A percentile compares a stretch with the other conserved stretches of the same genome.
phyloP scores from a whole-genome alignment of 2,329 filamentous ascomycete species.

The Arthroderma sp. region DNA sequence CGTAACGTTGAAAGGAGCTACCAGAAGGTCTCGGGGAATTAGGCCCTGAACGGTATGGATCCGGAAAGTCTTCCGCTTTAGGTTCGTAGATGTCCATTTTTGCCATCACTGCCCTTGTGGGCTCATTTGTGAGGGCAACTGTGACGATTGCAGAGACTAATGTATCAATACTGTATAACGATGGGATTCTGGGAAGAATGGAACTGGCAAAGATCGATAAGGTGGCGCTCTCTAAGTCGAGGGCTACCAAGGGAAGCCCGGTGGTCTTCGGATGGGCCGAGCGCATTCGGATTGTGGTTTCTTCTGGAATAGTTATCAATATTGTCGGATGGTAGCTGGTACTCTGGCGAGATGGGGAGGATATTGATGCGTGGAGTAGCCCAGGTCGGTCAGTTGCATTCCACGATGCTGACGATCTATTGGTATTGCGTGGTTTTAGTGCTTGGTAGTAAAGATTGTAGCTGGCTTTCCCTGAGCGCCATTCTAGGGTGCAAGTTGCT shows the following conservation, averaged over 20 bases:
- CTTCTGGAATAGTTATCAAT: slow-evolving; percentile 26
- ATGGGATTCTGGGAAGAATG: slow-evolving; percentile 30
- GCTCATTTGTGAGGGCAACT: slow-evolving; percentile 31
- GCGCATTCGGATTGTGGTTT: slow-evolving; percentile 16
- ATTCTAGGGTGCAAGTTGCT: slow-evolving; percentile 34
- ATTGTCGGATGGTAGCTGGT: slow-evolving; percentile 22
- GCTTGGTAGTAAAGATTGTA: slow-evolving; percentile 37
- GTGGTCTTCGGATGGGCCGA: slow-evolving; percentile 17
- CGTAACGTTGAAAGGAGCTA: too few species aligned
- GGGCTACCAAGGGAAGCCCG: slow-evolving; percentile 27
- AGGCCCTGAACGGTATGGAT: slow-evolving; percentile 4
- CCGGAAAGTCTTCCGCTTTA: slow-evolving; percentile 6
- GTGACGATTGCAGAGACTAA: slow-evolving; percentile 33
- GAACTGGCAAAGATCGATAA: slow-evolving; percentile 28
- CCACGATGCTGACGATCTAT: not conserved
- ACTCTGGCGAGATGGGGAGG: slow-evolving; percentile 9
- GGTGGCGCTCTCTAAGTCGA: slow-evolving; percentile 30
- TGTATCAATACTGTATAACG: slow-evolving; percentile 36
- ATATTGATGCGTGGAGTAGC: slow-evolving; percentile 7
- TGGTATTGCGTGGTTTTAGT: slow-evolving; percentile 10
- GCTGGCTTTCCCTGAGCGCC: slow-evolving; percentile 26
- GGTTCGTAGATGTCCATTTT: slow-evolving; percentile 22
- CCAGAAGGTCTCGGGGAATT: too few species aligned
- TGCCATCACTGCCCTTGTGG: slow-evolving; percentile 26
- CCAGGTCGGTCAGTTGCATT: not conserved